phyloP scores from a whole-genome alignment of 352 stramenopile genomes.

The Phytophthora aleatoria region DNA sequence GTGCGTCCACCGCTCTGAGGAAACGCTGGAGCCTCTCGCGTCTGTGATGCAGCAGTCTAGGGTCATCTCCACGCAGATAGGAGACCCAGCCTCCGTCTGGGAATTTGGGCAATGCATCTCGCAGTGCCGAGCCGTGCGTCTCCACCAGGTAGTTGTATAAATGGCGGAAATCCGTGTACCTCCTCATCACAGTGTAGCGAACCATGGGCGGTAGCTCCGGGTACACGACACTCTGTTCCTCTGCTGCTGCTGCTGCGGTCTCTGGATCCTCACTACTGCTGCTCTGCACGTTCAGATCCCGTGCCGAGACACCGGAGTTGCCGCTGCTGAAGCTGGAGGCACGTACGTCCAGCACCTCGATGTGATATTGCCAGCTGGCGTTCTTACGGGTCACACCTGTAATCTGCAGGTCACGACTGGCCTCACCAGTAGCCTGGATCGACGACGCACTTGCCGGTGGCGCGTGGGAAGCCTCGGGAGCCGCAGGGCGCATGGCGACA shows the following conservation, averaged over 20 bases:
- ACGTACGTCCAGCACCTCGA: constrained; percentile 77
- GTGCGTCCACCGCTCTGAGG: constrained; percentile 60
- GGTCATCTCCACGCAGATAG: constrained; percentile 76
- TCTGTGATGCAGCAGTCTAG: constrained; percentile 68
- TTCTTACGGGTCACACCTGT: constrained; percentile 71
- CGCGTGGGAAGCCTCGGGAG: constrained; percentile 11
- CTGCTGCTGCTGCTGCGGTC: not conserved
- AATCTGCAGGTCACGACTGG: constrained; percentile 71
- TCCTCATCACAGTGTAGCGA: constrained; percentile 78
- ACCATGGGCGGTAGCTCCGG: constrained; percentile 66
- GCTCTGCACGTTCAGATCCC: constrained; percentile 2
- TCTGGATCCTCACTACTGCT: constrained; percentile 7
- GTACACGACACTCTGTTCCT: constrained; percentile 32
- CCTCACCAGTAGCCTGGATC: constrained; percentile 21
- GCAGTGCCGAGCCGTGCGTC: constrained; percentile 43
- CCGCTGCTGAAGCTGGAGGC: constrained; percentile 28
- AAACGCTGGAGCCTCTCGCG: constrained; percentile 69
- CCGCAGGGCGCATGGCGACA: constrained; percentile 9
- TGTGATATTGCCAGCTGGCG: constrained; percentile 79
- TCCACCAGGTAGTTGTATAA: constrained; percentile 67
- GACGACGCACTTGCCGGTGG: constrained; percentile 26
- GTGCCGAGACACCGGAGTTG: constrained; percentile 8
- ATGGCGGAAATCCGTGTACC: constrained; percentile 81
- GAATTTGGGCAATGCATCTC: constrained; percentile 64
- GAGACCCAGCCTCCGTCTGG: constrained; percentile 72